phyloP scores from a whole-genome alignment of 495 filamentous ascomycete genomes.

The Collariella sp. region DNA sequence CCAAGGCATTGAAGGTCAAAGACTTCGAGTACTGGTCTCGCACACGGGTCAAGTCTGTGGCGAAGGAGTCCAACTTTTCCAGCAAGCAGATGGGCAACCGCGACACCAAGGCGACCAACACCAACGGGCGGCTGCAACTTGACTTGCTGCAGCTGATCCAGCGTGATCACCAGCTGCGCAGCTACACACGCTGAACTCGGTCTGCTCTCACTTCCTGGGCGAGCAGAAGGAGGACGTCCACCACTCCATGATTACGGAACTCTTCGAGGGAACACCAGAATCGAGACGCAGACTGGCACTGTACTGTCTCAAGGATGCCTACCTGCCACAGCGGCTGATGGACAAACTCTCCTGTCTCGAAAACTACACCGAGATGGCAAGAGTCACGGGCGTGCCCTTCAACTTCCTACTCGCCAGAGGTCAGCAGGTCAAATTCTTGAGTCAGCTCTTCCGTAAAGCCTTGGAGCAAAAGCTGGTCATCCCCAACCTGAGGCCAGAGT shows the following conservation, averaged over 20 bases:
- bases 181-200: conserved; percentile 96
- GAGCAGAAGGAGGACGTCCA: conserved; percentile 99
- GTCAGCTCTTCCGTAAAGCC: conserved; percentile 92
- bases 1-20: conserved; percentile 64
- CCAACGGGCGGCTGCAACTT: conserved; percentile 84
- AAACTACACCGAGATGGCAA: conserved; percentile 99
- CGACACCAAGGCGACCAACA: conserved; percentile 89
- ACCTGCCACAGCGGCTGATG: conserved; percentile 87
- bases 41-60: conserved; percentile 50
- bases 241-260: conserved; percentile 96
- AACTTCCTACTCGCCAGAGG: conserved; percentile 86
- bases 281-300: conserved; percentile 83
- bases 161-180: conserved; percentile 86
- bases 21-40: conserved; percentile 82
- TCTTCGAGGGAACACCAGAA: conserved; percentile 91
- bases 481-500: conserved; percentile 62
- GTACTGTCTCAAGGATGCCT: conserved; percentile 97
- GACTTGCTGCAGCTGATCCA: conserved; percentile 91
- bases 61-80: conserved; percentile 75
- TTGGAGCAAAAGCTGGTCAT: conserved; percentile 87
- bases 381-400: conserved; percentile 97
- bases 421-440: conserved; percentile 96
- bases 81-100: conserved; percentile 99
- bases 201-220: conserved; percentile 90
- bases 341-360: conserved; percentile 96